Evolutionary conservation across 2,329 filamentous ascomycete genomes (phyloP), one percentile per base, ranked within the genome.

Genomic region (Leptosphaerulina australis): DNA sequence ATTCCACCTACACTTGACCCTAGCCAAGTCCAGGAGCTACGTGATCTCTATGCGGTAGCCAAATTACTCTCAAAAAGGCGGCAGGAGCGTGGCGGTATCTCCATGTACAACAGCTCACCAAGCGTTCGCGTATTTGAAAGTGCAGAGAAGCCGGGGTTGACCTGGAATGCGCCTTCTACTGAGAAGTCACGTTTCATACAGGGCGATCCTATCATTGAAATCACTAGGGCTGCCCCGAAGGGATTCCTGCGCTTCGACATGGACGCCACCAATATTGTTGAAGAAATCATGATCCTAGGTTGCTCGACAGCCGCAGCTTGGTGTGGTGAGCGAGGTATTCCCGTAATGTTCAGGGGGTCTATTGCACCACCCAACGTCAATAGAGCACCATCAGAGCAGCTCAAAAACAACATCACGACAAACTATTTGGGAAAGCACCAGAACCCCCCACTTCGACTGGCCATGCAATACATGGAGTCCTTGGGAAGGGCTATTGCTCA

Each of bases 251-350:
- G 54, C 12, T 44, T 48, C 17, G 55, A 54, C 5, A 55, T 66
- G n/a, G 44, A 55, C 17, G 55, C 67, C 3, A 62, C 30, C 15
- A 63, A 72, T 18, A 67, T 74, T 53, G 63, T 70, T 2, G 63
- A 66, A 38, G 69, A 74, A 49, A 62, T 71, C 50, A 87, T 87
- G 84, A 69, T 84, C 50, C 66, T 86, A 17, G 83, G 80, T 12
- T 76, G 77, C 45, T 75, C 79, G 38, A 69, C 78, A n/a, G 78
- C 76, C 6, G 81, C 75, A 11, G 59, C 66, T 10, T 84, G 80
- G 80, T 81, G 79, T 57, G 66, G 69, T n/a, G 76, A 80, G 31
- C 73, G 81, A 14, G 67, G 74, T 6, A 77, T 84, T 21, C 81
- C 82, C 0, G 72, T 75, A 35, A 73, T 81, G 39, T 83, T 77